Conservation (phyloP, 2,329 filamentous ascomycete species). For the Aspergillus phoenicis region DNA sequence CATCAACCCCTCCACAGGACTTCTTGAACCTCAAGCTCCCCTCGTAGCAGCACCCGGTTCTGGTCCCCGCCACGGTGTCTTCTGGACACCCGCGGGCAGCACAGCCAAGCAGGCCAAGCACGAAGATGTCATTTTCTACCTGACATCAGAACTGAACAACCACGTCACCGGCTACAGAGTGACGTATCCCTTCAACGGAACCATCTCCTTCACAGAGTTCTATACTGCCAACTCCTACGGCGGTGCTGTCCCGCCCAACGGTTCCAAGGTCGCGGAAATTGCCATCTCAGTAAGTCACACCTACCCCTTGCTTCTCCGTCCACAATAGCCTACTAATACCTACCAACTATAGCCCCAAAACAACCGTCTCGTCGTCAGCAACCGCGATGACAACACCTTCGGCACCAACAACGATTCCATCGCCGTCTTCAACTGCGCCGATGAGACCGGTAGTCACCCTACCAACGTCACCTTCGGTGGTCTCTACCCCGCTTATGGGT, state of each 20-base stretch:
- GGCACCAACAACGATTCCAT: constrained; percentile 19
- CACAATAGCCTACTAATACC: not conserved
- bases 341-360: constrained; percentile 16
- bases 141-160: constrained; percentile 24
- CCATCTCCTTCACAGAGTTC: constrained; percentile 16
- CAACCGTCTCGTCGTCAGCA: constrained; percentile 18
- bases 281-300: constrained; percentile 17
- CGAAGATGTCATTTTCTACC: constrained; percentile 19
- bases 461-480: constrained; percentile 49
- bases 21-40: constrained; percentile 50
- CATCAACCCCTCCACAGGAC: constrained; percentile 50
- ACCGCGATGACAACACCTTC: constrained; percentile 21
- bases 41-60: constrained; percentile 50
- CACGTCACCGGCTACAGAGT: constrained; percentile 22
- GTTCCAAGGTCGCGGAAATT: constrained; percentile 21
- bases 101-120: not conserved
- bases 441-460: not conserved
- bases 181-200: constrained; percentile 14
- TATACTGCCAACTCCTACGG: constrained; percentile 19
- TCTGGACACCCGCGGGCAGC: constrained; percentile 45
- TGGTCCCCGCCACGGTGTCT: constrained; percentile 58
- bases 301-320: not conserved
- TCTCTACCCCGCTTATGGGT: constrained; percentile 63
- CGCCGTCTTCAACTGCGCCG: constrained; percentile 17
- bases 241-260: constrained; percentile 3